Percentiles rank a stretch among this genome's conserved stretches.
Evolutionary conservation across 2,329 filamentous ascomycete genomes (phyloP).

Genomic region (Huntiella moniliformis): DNA sequence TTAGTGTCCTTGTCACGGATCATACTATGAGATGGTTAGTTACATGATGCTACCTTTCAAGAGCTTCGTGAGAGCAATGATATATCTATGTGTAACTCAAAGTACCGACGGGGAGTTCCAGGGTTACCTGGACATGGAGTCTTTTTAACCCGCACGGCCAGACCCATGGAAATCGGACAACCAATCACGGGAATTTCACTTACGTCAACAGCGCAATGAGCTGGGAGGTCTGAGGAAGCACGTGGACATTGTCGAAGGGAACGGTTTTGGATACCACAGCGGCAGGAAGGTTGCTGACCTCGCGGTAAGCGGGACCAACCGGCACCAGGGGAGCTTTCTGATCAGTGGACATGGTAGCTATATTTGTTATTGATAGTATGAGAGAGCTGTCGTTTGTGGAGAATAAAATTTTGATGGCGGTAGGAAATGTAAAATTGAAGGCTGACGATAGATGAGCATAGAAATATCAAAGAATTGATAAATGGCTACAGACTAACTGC

Average conservation of each 20-base stretch:
- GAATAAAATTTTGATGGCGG: no score
- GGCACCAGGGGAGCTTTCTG: conserved; percentile 22
- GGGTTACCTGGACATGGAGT: no score
- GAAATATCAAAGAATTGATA: no score
- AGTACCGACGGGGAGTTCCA: no score
- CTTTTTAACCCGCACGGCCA: no score
- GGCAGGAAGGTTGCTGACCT: conserved; percentile 58
- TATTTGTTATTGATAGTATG: not conserved
- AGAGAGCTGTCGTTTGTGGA: not conserved
- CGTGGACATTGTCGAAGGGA: conserved; percentile 69
- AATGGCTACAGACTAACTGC: no score
- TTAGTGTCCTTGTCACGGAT: conserved; percentile 82
- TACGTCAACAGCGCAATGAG: conserved; percentile 95
- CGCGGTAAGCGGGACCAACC: conserved; percentile 63
- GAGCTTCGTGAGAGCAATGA: not conserved
- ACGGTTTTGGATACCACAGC: conserved; percentile 78
- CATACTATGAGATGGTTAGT: conserved; percentile 40
- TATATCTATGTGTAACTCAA: no score
- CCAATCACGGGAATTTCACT: conserved; percentile 22
- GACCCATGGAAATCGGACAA: no score
- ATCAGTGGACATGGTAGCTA: conserved; percentile 1
- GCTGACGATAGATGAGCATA: no score
- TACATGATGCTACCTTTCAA: not conserved
- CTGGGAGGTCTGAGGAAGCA: conserved; percentile 84
- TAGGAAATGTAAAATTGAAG: no score